A percentile compares a stretch with the other conserved stretches of the same genome.
phyloP scores from a whole-genome alignment of 176 grass and related monocot genomes.

The Microstegium vimineum region DNA sequence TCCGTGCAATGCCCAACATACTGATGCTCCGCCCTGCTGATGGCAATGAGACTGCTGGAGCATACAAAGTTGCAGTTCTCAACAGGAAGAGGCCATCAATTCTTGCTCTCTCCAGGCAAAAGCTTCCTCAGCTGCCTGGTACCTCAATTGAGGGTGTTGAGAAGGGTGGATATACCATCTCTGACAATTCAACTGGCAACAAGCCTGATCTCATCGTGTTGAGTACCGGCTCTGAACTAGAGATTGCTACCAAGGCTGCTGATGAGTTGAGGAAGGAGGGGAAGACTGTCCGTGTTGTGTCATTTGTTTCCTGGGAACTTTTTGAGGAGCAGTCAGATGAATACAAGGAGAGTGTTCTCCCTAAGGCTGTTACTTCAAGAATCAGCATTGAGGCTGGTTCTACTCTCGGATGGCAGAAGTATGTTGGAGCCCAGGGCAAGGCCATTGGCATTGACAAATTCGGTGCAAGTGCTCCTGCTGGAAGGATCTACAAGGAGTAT shows the following conservation, averaged over 20 bases:
- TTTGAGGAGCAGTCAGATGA: constrained; percentile 79
- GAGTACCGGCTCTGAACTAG: constrained; percentile 81
- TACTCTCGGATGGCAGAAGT: constrained; percentile 89
- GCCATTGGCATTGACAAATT: constrained; percentile 93
- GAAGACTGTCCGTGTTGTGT: constrained; percentile 88
- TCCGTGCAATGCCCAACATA: constrained; percentile 95
- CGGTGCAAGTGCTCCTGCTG: constrained; percentile 93
- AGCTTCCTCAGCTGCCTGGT: constrained; percentile 81
- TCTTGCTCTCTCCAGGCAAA: constrained; percentile 93
- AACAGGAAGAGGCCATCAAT: constrained; percentile 90
- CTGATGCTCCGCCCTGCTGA: constrained; percentile 95
- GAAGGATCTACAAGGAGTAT: constrained; percentile 86
- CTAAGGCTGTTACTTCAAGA: constrained; percentile 62
- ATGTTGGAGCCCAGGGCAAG: constrained; percentile 67
- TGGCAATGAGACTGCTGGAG: constrained; percentile 94
- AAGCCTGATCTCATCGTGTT: constrained; percentile 83
- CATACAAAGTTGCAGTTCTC: constrained; percentile 82
- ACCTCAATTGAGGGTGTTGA: constrained; percentile 87
- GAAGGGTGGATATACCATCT: constrained; percentile 90
- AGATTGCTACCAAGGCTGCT: constrained; percentile 77
- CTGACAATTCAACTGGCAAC: constrained; percentile 85
- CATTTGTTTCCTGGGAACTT: constrained; percentile 83
- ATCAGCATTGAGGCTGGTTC: constrained; percentile 86
- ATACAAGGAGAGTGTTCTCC: constrained; percentile 92
- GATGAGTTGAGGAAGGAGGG: constrained; percentile 90